phyloP scores from a whole-genome alignment of 352 stramenopile genomes.

The Phytophthora pinifolia region DNA sequence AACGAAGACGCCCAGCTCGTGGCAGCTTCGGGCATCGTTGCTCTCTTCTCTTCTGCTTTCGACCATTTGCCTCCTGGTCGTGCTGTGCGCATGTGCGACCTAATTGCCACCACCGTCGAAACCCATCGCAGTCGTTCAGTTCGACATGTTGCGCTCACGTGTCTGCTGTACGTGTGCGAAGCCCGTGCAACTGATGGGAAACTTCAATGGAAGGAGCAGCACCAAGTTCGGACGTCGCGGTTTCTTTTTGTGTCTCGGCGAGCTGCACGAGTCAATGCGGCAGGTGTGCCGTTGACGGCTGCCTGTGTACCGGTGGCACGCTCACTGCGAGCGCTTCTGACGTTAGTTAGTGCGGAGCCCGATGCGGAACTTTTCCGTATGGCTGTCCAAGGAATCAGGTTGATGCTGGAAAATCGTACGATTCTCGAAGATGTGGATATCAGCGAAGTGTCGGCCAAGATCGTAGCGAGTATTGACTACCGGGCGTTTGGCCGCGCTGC shows the following conservation, averaged over 20 bases:
- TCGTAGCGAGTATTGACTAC: slow-evolving; percentile 84
- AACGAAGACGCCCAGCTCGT: slow-evolving; percentile 71
- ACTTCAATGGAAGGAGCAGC: slow-evolving; percentile 67
- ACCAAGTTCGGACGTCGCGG: slow-evolving; percentile 66
- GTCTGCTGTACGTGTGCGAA: slow-evolving; percentile 71
- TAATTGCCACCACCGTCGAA: slow-evolving; percentile 66
- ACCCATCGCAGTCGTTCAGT: slow-evolving; percentile 66
- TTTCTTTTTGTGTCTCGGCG: slow-evolving; percentile 67
- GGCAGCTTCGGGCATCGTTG: slow-evolving; percentile 58
- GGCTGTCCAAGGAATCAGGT: slow-evolving; percentile 65
- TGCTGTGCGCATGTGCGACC: slow-evolving; percentile 78
- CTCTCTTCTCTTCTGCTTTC: slow-evolving; percentile 80
- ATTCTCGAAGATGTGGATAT: slow-evolving; percentile 85
- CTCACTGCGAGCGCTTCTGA: slow-evolving; percentile 66
- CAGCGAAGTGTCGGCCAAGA: slow-evolving; percentile 75
- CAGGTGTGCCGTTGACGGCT: slow-evolving; percentile 30
- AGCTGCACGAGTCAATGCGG: slow-evolving; percentile 34
- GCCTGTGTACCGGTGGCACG: slow-evolving; percentile 62
- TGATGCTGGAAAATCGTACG: slow-evolving; percentile 80
- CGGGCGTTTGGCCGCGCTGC: slow-evolving; percentile 78
- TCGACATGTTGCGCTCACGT: slow-evolving; percentile 59
- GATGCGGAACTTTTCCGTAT: slow-evolving; percentile 70
- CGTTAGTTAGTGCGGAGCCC: slow-evolving; percentile 73
- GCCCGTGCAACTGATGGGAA: slow-evolving; percentile 56
- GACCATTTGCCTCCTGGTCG: slow-evolving; percentile 71